Conservation (phyloP, 176 grass and related monocot genomes). For the Typha latifolia region DNA sequence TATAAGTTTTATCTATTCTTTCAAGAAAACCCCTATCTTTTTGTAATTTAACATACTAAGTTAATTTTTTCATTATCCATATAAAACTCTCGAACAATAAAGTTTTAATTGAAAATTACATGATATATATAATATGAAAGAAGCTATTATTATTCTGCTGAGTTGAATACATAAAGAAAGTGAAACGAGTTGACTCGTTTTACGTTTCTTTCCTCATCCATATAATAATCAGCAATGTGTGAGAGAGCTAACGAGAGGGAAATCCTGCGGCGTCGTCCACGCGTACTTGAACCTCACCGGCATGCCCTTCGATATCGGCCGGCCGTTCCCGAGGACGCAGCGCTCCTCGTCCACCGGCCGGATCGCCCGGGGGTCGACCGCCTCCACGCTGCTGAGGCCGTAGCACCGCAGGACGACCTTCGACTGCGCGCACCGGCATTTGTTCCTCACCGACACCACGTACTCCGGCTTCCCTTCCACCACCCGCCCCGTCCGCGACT, state of each 20-base stretch:
- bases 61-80: too few species aligned
- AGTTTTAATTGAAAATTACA: too few species aligned
- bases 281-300: conserved; percentile 45
- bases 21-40: too few species aligned
- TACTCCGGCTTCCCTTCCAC: conserved; percentile 38
- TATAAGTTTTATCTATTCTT: too few species aligned
- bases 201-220: too few species aligned
- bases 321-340: conserved; percentile 29
- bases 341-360: conserved; percentile 24
- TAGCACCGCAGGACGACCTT: conserved; percentile 39
- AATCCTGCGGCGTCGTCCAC: conserved; percentile 57
- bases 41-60: too few species aligned
- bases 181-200: too few species aligned
- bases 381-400: conserved; percentile 43
- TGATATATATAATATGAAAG: too few species aligned
- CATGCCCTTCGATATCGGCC: conserved; percentile 1
- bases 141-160: too few species aligned
- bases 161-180: too few species aligned
- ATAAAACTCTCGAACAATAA: too few species aligned
- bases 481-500: conserved; percentile 26
- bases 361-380: conserved; percentile 38
- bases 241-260: conserved; percentile 26
- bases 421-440: conserved; percentile 38
- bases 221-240: conserved; percentile 1
- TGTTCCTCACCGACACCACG: conserved; percentile 39